Base-by-base conservation (phyloP, 1,139 yeast genomes). In the Torulaspora globosa region DNA sequence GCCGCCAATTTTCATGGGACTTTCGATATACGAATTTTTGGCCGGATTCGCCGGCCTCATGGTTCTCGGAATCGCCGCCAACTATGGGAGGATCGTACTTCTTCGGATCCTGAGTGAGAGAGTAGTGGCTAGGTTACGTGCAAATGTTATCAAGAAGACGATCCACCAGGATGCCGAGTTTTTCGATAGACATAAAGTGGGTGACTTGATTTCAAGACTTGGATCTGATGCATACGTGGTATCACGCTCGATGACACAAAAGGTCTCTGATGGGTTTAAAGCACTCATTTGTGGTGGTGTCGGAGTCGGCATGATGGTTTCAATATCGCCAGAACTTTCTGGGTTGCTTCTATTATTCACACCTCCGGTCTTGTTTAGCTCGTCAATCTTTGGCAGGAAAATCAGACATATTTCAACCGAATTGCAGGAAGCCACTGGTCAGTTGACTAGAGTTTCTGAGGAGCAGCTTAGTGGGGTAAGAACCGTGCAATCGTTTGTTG, bases 211-310 rank as follows among this genome's bases (percentile, higher is more conserved):
- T 40, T 87, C 96, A 5, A 72, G 97, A 51, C 70, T 92, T 32
- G 82, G 95, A 19, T 81, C 87, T 36, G 98, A 92, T 64, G 90
- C 97, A 1, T 90, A 85, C 60, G 84, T 92, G 36, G 96, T 92
- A 12, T 80, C 96, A 7, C 78, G 86, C 54, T 82, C 96, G 1
- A 77, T 92, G 54, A 88, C 97, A 36, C 94, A 87, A 50, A 89
- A 89, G 63, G 78, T 92, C 34, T 84, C 95, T 38, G 97, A 92
- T 65, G 98, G 97, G 21, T 78, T 86, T 46, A 77, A 95, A 45
- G 83, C 95, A 10, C 60, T 82, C 0, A 78, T 92, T 29, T 80
- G 89, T 45, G 96, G 96, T 2, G 72, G 76, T 12, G 85, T 87
- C 28, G 96, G 96, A 36, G 69, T 80, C 18, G 80, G 86, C 0